These are phyloP conservation scores for Macaranga tanarius DNA, from an alignment of 441 rosid genomes.

Conservation along the genomic window DNA sequence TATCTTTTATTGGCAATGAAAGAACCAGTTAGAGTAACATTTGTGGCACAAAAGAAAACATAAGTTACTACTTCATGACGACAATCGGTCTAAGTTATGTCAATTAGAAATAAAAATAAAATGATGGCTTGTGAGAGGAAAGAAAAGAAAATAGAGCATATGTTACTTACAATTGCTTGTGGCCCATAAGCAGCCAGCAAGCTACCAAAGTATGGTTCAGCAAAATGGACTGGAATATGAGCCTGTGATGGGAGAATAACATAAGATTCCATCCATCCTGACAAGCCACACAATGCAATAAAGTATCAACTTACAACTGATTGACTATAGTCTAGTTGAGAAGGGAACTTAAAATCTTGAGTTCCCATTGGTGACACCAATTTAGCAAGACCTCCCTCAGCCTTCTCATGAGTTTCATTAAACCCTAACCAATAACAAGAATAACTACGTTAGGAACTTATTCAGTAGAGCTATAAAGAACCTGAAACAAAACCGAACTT, in stretches of 20 bases:
- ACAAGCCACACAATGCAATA: slow-evolving; percentile 13
- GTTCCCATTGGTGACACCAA: slow-evolving; percentile 37
- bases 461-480: background rate
- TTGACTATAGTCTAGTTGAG: slow-evolving; percentile 45
- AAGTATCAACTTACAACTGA: slow-evolving; percentile 34
- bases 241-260: slow-evolving; percentile 38
- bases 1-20: background rate
- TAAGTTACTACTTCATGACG: too few species aligned
- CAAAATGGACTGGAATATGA: slow-evolving; percentile 44
- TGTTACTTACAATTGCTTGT: slow-evolving; percentile 46
- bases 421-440: slow-evolving; percentile 41
- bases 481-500: background rate
- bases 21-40: background rate
- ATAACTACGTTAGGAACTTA: slow-evolving; percentile 15
- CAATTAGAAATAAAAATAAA: too few species aligned
- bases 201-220: slow-evolving; percentile 55
- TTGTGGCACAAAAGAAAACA: background rate
- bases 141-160: background rate
- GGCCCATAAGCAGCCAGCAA: slow-evolving; percentile 46
- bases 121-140: background rate
- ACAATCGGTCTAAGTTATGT: too few species aligned
- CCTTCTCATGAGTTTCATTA: slow-evolving; percentile 37
- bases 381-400: slow-evolving; percentile 37
- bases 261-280: slow-evolving; percentile 18
- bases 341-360: slow-evolving; percentile 44